A percentile compares a stretch with the other conserved stretches of the same genome.
Evolutionary conservation across 177 flowering plant species (phyloP).

Genomic region (Tripterygium wilfordii): DNA sequence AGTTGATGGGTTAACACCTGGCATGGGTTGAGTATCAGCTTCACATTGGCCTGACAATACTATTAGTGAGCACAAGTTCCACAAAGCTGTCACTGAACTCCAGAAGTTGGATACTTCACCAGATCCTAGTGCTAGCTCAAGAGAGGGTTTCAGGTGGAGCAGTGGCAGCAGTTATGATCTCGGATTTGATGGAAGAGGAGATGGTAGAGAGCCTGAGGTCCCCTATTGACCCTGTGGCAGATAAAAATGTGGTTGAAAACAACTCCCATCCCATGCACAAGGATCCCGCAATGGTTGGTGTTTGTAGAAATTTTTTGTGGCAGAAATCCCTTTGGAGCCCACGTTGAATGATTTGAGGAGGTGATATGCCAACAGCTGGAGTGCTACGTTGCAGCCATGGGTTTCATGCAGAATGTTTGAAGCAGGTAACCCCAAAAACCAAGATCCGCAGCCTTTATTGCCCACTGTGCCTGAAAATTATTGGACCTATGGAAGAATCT

Average conservation of each 20-base stretch:
- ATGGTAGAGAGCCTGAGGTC: constrained; percentile 22
- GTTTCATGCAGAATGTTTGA: constrained; percentile 56
- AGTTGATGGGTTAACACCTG: constrained; percentile 22
- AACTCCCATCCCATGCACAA: no score
- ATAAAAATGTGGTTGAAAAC: constrained; percentile 43
- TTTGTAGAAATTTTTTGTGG: constrained; percentile 34
- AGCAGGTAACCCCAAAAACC: constrained; percentile 37
- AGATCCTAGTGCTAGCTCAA: constrained; percentile 34
- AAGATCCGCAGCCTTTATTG: constrained; percentile 46
- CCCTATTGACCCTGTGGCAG: constrained; percentile 7
- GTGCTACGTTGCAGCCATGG: constrained; percentile 43
- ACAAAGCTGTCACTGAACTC: constrained; percentile 27
- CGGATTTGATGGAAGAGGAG: constrained; percentile 33
- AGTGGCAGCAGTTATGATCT: constrained; percentile 44
- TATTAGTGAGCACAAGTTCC: constrained; percentile 27
- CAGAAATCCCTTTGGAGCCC: constrained; percentile 50
- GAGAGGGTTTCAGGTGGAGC: constrained; percentile 50
- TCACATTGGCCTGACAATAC: constrained; percentile 24
- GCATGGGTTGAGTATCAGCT: constrained; percentile 21
- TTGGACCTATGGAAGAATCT: constrained; percentile 18
- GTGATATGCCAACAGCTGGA: constrained; percentile 45
- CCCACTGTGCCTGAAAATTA: constrained; percentile 33
- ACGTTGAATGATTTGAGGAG: constrained; percentile 32
- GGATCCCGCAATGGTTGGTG: no score
- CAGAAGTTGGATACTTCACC: constrained; percentile 37